Percentiles rank a stretch among this genome's conserved stretches.
These are phyloP conservation scores for Moelleriella libera DNA, from an alignment of 2,329 filamentous ascomycete species.

Conservation along the genomic window DNA sequence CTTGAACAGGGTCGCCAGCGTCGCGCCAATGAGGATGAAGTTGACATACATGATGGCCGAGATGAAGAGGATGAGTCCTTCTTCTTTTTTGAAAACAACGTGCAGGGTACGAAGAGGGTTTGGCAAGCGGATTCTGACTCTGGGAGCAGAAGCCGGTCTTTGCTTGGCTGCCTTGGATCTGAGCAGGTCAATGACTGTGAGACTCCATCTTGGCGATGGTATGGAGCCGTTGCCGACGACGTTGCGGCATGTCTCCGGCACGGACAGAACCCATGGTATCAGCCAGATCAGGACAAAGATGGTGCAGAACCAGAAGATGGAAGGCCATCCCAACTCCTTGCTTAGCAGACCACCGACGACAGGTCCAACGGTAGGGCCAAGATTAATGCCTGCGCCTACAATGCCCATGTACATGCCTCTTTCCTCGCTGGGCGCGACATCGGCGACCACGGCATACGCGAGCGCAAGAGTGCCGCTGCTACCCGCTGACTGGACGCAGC, in stretches of 20 bases:
- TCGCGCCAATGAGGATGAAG: conserved; percentile 39
- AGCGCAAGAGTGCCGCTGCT: conserved; percentile 59
- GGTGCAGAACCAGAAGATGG: conserved; percentile 55
- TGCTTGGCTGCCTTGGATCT: conserved; percentile 18
- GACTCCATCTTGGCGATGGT: conserved; percentile 42
- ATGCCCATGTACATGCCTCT: conserved; percentile 61
- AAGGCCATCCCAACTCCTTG: conserved; percentile 51
- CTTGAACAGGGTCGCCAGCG: conserved; percentile 35
- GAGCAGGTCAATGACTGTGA: conserved; percentile 37
- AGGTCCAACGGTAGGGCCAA: conserved; percentile 41
- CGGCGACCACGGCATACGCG: conserved; percentile 56
- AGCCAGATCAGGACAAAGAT: conserved; percentile 38
- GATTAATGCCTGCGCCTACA: conserved; percentile 42
- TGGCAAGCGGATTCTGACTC: conserved; percentile 33
- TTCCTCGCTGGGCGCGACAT: conserved; percentile 54
- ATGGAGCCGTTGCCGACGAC: conserved; percentile 51
- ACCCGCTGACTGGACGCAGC: conserved; percentile 48
- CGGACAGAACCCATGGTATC: conserved; percentile 36
- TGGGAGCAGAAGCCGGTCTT: conserved; percentile 18
- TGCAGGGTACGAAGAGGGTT: conserved; percentile 41
- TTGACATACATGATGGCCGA: conserved; percentile 40
- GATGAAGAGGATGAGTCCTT: conserved; percentile 36
- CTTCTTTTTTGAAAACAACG: conserved; percentile 42
- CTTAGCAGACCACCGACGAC: conserved; percentile 50
- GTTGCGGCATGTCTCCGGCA: conserved; percentile 45